A percentile compares a stretch with the other conserved stretches of the same genome.
phyloP scores from a whole-genome alignment of 2,329 filamentous ascomycete species.

The Daldinia eschscholtzii region DNA sequence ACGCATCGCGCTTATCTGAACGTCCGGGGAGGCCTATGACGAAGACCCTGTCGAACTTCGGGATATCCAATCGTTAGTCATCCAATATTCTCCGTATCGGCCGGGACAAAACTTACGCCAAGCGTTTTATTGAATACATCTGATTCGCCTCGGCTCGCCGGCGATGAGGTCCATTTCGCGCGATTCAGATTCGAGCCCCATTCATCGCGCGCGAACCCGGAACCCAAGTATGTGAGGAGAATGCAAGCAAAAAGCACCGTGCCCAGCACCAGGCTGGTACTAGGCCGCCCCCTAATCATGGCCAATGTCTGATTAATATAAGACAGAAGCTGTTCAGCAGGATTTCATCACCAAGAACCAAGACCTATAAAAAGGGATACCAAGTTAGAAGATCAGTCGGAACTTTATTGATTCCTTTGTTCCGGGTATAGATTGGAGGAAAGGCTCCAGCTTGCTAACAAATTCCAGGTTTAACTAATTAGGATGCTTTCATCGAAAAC shows the following conservation, averaged over 20 bases:
- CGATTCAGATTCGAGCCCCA: conserved; percentile 17
- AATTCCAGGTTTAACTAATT: conserved; percentile 18
- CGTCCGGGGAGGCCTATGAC: conserved; percentile 60
- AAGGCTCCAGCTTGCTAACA: conserved; percentile 7
- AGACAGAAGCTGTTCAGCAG: background rate
- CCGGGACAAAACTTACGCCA: conserved; percentile 29
- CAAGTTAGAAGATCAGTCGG: background rate
- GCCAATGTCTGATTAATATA: conserved; percentile 12
- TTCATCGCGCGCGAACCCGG: conserved; percentile 25
- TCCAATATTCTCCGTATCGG: background rate
- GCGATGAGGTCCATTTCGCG: conserved; percentile 16
- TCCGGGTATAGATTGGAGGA: background rate
- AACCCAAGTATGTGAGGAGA: conserved; percentile 24
- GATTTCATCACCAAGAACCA: conserved; percentile 8
- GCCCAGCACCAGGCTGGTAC: conserved; percentile 22
- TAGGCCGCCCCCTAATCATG: conserved; percentile 38
- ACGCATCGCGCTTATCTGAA: conserved; percentile 61
- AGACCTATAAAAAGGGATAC: background rate
- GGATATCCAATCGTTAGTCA: conserved; percentile 7
- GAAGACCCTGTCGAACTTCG: conserved; percentile 59
- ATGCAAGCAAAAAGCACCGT: conserved; percentile 25
- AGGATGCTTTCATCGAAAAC: background rate
- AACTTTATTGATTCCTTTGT: conserved; percentile 2
- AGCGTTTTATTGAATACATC: conserved; percentile 41
- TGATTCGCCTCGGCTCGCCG: conserved; percentile 25